Conservation (phyloP, 495 filamentous ascomycete genomes). For the Tuber melanosporum region DNA sequence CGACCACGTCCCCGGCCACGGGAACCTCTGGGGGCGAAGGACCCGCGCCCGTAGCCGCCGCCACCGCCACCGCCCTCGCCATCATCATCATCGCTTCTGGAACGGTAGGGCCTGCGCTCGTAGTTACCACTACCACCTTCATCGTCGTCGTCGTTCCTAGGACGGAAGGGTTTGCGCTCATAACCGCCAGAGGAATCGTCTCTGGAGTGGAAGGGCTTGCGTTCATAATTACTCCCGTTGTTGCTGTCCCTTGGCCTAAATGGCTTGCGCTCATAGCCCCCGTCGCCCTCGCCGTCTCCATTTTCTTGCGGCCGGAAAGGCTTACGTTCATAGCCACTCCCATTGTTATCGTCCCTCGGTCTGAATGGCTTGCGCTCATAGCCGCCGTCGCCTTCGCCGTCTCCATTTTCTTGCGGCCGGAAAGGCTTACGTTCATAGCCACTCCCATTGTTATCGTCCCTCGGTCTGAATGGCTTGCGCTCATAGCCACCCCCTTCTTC, state of each 20-base stretch:
- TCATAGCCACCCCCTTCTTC: not conserved
- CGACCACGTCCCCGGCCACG: not conserved
- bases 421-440: not conserved
- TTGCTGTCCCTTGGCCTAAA: not conserved
- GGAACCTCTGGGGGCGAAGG: not conserved
- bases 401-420: not conserved
- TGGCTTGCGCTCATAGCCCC: not conserved
- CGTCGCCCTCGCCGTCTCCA: not conserved
- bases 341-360: not conserved
- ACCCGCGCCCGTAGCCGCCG: not conserved
- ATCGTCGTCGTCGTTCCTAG: not conserved
- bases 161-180: not conserved
- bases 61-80: not conserved
- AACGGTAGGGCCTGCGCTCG: not conserved
- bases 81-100: not conserved
- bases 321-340: not conserved
- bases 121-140: not conserved
- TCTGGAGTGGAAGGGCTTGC: not conserved
- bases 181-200: constrained; percentile 2
- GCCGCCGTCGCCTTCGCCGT: not conserved
- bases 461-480: not conserved
- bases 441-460: not conserved
- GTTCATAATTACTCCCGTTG: not conserved
- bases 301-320: not conserved
- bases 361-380: not conserved